Evolutionary conservation across 305 asterid species (phyloP).

Genomic region (Solanum hybrid): DNA sequence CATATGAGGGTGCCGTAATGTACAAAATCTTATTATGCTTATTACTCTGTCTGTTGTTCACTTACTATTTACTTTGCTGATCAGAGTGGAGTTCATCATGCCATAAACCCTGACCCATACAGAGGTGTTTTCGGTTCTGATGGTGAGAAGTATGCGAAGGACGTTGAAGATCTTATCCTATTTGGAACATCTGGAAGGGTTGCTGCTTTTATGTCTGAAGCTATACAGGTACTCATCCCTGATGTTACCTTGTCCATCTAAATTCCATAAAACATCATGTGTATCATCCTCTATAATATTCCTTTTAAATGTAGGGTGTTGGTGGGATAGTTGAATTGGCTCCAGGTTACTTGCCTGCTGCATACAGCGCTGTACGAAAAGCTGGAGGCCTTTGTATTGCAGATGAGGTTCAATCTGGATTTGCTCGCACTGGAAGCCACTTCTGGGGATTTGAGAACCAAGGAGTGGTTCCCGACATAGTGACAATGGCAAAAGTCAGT

Average conservation of each 20-base stretch:
- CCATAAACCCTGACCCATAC: slow-evolving; percentile 30
- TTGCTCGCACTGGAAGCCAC: slow-evolving; percentile 62
- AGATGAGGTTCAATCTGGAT: slow-evolving; percentile 79
- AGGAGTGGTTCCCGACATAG: slow-evolving; percentile 83
- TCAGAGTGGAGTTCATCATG: slow-evolving; percentile 88
- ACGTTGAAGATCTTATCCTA: slow-evolving; percentile 66
- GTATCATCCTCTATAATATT: slow-evolving; percentile 7
- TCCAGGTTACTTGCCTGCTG: slow-evolving; percentile 86
- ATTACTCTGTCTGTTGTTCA: neutral
- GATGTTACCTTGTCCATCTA: slow-evolving; percentile 33
- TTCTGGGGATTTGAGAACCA: slow-evolving; percentile 94
- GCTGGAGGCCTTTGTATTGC: slow-evolving; percentile 91
- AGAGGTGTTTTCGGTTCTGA: slow-evolving; percentile 67
- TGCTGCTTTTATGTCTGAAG: slow-evolving; percentile 80
- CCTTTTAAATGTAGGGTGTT: slow-evolving; percentile 47
- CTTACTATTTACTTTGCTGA: neutral
- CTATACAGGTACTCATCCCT: slow-evolving; percentile 83
- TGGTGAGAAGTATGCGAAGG: slow-evolving; percentile 68
- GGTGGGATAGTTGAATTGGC: slow-evolving; percentile 96
- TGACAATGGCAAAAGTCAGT: slow-evolving; percentile 85
- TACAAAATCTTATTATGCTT: neutral
- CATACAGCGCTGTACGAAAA: slow-evolving; percentile 49
- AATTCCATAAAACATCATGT: slow-evolving; percentile 45
- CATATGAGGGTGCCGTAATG: too few species aligned
- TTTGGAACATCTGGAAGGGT: slow-evolving; percentile 80